Percentiles rank a stretch among this genome's conserved stretches.
These are phyloP conservation scores for Desmodesmus armatus DNA, from an alignment of 139 green algal species.

Conservation along the genomic window DNA sequence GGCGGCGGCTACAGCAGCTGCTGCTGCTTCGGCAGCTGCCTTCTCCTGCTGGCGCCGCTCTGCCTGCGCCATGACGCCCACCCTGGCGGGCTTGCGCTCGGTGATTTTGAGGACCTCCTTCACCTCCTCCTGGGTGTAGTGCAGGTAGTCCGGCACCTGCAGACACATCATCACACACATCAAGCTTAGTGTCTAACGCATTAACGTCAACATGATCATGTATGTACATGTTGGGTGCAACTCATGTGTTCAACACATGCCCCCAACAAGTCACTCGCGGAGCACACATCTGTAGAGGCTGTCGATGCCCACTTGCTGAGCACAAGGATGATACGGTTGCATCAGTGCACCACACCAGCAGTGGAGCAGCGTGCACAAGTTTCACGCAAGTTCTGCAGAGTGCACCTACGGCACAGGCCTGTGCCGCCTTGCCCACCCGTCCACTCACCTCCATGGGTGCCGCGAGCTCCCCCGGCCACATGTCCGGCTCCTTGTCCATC, in stretches of 20 bases:
- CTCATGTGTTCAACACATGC: too few relatives aligned
- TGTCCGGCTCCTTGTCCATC: conserved; percentile 59
- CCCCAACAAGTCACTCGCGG: too few relatives aligned
- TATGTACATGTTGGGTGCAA: too few relatives aligned
- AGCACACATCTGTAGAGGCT: too few relatives aligned
- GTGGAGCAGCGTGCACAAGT: background rate
- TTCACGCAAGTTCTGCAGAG: background rate
- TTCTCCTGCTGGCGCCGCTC: background rate
- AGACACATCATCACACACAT: background rate
- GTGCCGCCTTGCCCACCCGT: too few relatives aligned
- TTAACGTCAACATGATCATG: too few relatives aligned
- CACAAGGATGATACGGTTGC: too few relatives aligned
- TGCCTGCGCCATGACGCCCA: conserved; percentile 23
- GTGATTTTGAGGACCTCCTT: conserved; percentile 39
- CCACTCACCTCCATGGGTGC: conserved; percentile 14
- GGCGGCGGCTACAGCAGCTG: background rate
- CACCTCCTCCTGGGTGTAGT: conserved; percentile 53
- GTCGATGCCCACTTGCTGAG: too few relatives aligned
- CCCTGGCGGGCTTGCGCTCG: conserved; percentile 11
- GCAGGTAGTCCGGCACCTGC: conserved; percentile 53
- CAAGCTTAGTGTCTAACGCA: too few relatives aligned
- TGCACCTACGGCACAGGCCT: background rate
- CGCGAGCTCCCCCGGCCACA: conserved; percentile 49
- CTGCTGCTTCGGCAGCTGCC: background rate
- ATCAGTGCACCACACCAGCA: too few relatives aligned